phyloP scores from a whole-genome alignment of 495 filamentous ascomycete genomes.

The Parmelia sp. region DNA sequence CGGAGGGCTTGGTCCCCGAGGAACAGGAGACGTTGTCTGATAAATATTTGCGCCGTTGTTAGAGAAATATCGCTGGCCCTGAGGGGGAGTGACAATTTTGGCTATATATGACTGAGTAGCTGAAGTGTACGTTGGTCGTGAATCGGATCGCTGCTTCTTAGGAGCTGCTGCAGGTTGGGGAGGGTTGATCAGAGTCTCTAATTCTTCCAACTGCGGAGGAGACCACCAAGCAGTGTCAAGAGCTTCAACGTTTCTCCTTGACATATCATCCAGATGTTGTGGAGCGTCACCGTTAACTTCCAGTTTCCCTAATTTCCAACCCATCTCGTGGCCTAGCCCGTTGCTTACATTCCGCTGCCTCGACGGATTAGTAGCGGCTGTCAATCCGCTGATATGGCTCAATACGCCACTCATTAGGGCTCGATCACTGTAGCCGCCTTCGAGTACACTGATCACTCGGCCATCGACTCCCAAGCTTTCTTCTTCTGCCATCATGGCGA shows the following conservation, averaged over 20 bases:
- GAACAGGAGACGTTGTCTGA: conserved; percentile 28
- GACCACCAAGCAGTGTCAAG: conserved; percentile 78
- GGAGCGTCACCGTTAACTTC: conserved; percentile 7
- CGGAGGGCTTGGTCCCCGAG: conserved; percentile 53
- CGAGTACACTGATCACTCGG: conserved; percentile 82
- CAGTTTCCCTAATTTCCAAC: conserved; percentile 36
- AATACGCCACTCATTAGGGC: conserved; percentile 81
- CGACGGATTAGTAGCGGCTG: neutral
- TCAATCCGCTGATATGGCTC: conserved; percentile 70
- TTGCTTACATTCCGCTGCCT: conserved; percentile 34
- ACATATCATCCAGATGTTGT: conserved; percentile 5
- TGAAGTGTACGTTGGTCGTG: conserved; percentile 60
- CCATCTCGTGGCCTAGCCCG: conserved; percentile 49
- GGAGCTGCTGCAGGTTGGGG: conserved; percentile 36
- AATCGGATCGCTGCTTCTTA: conserved; percentile 47
- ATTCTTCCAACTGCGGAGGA: conserved; percentile 53
- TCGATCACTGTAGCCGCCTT: conserved; percentile 91
- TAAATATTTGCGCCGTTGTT: conserved; percentile 27
- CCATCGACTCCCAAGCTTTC: conserved; percentile 71
- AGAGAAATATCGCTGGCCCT: conserved; percentile 43
- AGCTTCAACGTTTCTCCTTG: conserved; percentile 3
- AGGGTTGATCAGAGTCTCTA: conserved; percentile 52
- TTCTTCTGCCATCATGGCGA: conserved; percentile 75
- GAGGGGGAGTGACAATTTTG: conserved; percentile 57
- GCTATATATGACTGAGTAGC: conserved; percentile 74